Percentiles rank a stretch among this genome's conserved stretches.
phyloP scores from a whole-genome alignment of 257 asterid species.

The Penstemon newberryi region DNA sequence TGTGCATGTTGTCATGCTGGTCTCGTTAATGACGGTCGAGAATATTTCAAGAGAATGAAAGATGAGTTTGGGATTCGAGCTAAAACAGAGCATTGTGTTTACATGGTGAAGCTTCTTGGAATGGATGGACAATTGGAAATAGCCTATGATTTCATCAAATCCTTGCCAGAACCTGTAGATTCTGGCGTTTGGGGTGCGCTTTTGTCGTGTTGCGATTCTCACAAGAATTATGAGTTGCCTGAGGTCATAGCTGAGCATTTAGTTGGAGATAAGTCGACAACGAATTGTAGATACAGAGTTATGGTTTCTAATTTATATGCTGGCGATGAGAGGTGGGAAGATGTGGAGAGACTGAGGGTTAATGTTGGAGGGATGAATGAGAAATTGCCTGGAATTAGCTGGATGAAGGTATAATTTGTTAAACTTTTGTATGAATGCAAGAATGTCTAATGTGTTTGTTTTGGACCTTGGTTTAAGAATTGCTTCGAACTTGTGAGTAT shows the following conservation, averaged over 20 bases:
- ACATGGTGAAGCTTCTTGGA: conserved; percentile 89
- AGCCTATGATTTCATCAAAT: conserved; percentile 58
- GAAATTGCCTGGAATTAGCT: conserved; percentile 65
- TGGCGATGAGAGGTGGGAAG: conserved; percentile 69
- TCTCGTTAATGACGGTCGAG: conserved; percentile 53
- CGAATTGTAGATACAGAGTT: conserved; percentile 44
- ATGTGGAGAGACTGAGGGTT: conserved; percentile 59
- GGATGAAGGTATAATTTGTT: conserved; percentile 26
- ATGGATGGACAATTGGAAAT: conserved; percentile 63
- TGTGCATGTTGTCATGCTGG: conserved; percentile 83
- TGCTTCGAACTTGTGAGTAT: too few species aligned
- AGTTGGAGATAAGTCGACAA: conserved; percentile 30
- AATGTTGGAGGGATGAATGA: conserved; percentile 33
- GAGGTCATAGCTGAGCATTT: conserved; percentile 44
- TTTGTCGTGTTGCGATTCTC: conserved; percentile 61
- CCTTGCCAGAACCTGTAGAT: conserved; percentile 48
- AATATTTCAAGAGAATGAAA: conserved; percentile 54
- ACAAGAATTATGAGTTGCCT: conserved; percentile 48
- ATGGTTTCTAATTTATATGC: conserved; percentile 78
- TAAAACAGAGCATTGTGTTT: conserved; percentile 63
- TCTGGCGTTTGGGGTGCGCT: conserved; percentile 80
- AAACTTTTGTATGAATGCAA: too few species aligned
- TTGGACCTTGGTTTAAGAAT: too few species aligned
- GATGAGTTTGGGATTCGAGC: conserved; percentile 48
- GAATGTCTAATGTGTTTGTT: too few species aligned